phyloP scores from a whole-genome alignment of 441 rosid species.

The Flueggea neowawraea region DNA sequence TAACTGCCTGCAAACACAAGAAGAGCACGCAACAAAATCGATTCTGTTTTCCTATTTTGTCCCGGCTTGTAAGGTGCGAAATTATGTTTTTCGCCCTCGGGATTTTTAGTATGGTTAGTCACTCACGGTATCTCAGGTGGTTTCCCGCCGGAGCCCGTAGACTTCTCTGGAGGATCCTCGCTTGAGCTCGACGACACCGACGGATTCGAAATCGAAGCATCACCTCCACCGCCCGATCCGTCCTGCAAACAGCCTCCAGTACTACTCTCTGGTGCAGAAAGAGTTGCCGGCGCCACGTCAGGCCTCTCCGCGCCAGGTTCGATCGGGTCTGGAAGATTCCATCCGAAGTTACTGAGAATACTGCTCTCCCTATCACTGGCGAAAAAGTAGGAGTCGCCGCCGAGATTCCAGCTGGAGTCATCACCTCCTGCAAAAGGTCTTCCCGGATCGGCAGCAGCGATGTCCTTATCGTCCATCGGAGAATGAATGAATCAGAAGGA shows the following conservation, averaged over 20 bases:
- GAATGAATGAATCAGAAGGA: background rate
- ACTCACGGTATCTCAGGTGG: constrained; percentile 93
- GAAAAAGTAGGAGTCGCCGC: constrained; percentile 47
- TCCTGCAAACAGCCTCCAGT: constrained; percentile 7
- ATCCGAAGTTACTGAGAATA: constrained; percentile 59
- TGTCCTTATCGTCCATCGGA: background rate
- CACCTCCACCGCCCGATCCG: constrained; percentile 22
- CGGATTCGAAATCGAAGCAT: constrained; percentile 51
- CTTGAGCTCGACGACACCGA: constrained; percentile 77
- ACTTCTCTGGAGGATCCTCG: constrained; percentile 74
- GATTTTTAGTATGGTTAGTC: constrained; percentile 1
- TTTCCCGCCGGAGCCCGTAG: constrained; percentile 61
- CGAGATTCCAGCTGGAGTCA: constrained; percentile 40
- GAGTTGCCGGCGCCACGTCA: constrained; percentile 15
- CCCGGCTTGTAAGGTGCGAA: background rate
- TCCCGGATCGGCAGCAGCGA: constrained; percentile 31
- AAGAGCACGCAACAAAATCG: background rate
- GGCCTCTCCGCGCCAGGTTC: constrained; percentile 13
- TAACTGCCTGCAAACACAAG: constrained; percentile 10
- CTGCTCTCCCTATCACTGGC: constrained; percentile 32
- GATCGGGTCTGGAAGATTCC: constrained; percentile 43
- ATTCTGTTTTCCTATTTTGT: constrained; percentile 8
- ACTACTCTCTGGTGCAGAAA: background rate
- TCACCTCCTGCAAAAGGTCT: constrained; percentile 22
- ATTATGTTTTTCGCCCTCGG: constrained; percentile 19